Evolutionary conservation across 495 filamentous ascomycete genomes (phyloP), one percentile per base, ranked within the genome.

Genomic region (Filosporella fistucella): DNA sequence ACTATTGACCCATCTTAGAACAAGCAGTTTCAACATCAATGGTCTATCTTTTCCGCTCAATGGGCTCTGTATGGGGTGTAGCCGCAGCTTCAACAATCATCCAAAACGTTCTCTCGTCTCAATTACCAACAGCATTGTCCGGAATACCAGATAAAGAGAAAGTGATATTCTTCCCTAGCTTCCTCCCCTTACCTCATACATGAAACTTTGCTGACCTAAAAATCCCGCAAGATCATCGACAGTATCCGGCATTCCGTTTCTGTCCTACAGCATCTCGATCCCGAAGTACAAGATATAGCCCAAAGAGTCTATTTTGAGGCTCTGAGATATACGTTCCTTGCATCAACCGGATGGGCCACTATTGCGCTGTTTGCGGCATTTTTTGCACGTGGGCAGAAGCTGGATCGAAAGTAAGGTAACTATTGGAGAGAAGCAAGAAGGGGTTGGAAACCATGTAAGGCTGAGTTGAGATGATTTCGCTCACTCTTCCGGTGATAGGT

Each of bases 21-120:
- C 81, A 88, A 48, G 89, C 89, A 0, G 75, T 94, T 2, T 84
- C 82, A 2, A 91, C 88, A 11, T 89, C 89, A 1, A 90, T 86
- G 61, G 87, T 81, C 1, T 95, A 94, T 62, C 76, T 94, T 2
- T 95, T 95, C 72, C 82, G 89, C 3, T 84, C 85, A 4, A 68
- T 94, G 9, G 89, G 89, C n/a, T 82, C 79, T 3, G 82, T 88
- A 8, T 74, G 87, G 16, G 87, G 88, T 8, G 63, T 94, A 29
- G 84, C 83, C 18, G 59, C 88, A 20, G 74, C 80, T 12, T 77
- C 86, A 0, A 89, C 85, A 2, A 72, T 89, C 13, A 75, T 89
- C 14, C 89, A 95, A 60, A 82, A 86, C 50, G 68, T 70, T 10
- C 68, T 95, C 18, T 74, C 86, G 4, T 64, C 59, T 2, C 68